Conservation (phyloP, 2,329 filamentous ascomycete species). For the Verticillium albo-atrum region DNA sequence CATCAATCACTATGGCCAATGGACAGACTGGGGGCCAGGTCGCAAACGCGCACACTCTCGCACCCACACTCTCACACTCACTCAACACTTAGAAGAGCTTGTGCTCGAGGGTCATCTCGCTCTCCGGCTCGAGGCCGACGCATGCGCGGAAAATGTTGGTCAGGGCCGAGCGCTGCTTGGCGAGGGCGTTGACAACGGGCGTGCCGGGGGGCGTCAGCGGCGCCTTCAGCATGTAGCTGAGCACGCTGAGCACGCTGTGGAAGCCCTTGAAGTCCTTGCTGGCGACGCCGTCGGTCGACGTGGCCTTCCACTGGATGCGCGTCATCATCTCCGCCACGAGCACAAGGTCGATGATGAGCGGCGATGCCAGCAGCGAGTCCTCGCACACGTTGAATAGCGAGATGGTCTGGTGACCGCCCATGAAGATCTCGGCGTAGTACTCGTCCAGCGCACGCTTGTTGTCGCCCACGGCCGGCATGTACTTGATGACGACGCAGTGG, state of each 20-base stretch:
- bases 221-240: conserved; percentile 99
- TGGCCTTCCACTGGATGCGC: conserved; percentile 84
- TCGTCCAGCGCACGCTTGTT: conserved; percentile 98
- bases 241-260: conserved; percentile 92
- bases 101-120: conserved; percentile 98
- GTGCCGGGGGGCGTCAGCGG: conserved; percentile 91
- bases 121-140: conserved; percentile 93
- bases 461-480: conserved; percentile 98
- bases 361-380: conserved; percentile 92
- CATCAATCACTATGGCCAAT: background rate
- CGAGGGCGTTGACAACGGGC: conserved; percentile 90
- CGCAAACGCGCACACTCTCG: background rate
- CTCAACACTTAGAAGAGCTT: conserved; percentile 92
- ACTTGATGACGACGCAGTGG: conserved; percentile 99
- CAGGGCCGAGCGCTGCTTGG: conserved; percentile 90
- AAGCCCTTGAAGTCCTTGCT: conserved; percentile 80
- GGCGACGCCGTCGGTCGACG: conserved; percentile 43
- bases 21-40: background rate
- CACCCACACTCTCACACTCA: too few species aligned
- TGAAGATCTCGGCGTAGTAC: conserved; percentile 99
- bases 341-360: conserved; percentile 94
- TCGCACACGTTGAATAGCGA: conserved; percentile 98
- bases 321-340: conserved; percentile 97
- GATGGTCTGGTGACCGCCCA: conserved; percentile 97
- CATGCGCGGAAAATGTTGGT: conserved; percentile 99